A percentile compares a stretch with the other conserved stretches of the same genome.
phyloP scores from a whole-genome alignment of 306 rosid species.

The Biancaea sappan region DNA sequence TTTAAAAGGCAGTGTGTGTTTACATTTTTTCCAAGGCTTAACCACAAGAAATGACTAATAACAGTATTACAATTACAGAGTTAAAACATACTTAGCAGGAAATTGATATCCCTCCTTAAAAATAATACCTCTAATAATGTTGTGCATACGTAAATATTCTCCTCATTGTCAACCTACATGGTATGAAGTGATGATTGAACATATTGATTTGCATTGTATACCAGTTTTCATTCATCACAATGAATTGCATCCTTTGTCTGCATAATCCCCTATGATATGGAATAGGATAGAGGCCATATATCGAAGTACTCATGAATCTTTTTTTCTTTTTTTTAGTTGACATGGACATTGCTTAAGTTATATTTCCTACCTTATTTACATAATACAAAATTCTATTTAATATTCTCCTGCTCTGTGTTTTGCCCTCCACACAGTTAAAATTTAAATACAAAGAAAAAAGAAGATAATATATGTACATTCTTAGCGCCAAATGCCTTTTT shows the following conservation, averaged over 20 bases:
- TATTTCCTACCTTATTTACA: slow-evolving; percentile 27
- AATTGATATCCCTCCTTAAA: too few species aligned
- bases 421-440: background rate
- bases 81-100: too few species aligned
- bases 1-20: too few species aligned
- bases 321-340: background rate
- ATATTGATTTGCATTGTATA: background rate
- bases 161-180: too few species aligned
- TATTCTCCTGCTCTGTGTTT: background rate
- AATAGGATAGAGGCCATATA: background rate
- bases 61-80: too few species aligned
- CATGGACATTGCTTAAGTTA: background rate
- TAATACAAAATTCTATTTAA: background rate
- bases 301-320: background rate
- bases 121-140: too few species aligned
- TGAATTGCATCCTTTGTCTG: background rate
- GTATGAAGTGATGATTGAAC: background rate
- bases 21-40: too few species aligned
- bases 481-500: background rate
- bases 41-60: too few species aligned
- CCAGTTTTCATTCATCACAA: background rate
- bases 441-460: background rate
- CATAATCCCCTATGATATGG: background rate
- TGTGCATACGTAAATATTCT: too few species aligned
- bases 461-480: background rate